Evolutionary conservation across 2,329 filamentous ascomycete species (phyloP), one percentile per base, ranked within the genome.

Genomic region (Colletotrichum sp.): DNA sequence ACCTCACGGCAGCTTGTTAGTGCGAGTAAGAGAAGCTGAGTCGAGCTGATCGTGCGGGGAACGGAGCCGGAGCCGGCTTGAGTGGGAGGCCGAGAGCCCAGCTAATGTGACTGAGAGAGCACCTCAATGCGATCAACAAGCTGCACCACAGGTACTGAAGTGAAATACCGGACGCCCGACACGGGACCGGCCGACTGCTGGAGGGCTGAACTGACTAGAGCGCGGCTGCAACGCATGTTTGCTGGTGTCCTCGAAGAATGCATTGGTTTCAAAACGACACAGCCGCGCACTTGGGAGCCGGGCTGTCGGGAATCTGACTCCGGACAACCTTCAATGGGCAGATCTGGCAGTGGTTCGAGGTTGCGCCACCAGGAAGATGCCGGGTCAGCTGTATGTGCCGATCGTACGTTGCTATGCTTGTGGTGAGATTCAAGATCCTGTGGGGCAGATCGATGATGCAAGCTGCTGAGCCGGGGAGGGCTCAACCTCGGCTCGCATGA

Each of bases 401-500:
- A 70, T 70, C 38, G 70, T 70, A 65, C 29, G 51, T 70, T 70
- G 31, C 66, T 38, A 34, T 65, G 51, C 57, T 43, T 59, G 51
- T 31, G 33, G 36, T 61, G 31, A 55, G 59, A 66, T 73, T 27
- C 33, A 43, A 51, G 65, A 73, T 70, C 27, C 18, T 70, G 70
- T 69, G 66, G 55, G 61, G 55, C 67, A 62, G 38, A 29, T 66
- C 43, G 54, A 66, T 70, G 71, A 70, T 66, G 67, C 67, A 27
- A 38, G 33, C 62, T 38, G 27, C 13, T 43, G 34, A 29, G 51
- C 34, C 8, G 51, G 24, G 61, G 16, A 34, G 43, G 21, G 15
- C 21, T 73, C 54, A 62, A 36, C 68, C 71, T 70, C 71, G 71
- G 61, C 27, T 66, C 71, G 61, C 61, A 66, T 62, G 55, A 24